These are phyloP conservation scores for Diophrys sp. DNA, from an alignment of 73 alveolate genomes.

Conservation along the genomic window DNA sequence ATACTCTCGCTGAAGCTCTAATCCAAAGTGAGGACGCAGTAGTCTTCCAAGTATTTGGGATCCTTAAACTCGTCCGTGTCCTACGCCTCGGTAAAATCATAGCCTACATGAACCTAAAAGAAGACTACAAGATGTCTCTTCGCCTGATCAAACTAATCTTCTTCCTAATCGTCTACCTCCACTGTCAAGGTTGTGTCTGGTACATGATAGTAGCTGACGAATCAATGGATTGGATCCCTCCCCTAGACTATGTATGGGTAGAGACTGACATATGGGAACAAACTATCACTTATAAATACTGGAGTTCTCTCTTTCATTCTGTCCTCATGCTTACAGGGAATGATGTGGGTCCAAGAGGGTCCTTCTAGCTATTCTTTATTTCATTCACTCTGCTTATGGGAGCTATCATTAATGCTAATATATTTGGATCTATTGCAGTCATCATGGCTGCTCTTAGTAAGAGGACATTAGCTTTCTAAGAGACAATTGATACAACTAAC, in stretches of 20 bases:
- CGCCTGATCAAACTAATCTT: conserved; percentile 18
- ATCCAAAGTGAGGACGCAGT: neutral
- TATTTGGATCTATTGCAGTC: conserved; percentile 60
- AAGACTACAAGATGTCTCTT: conserved; percentile 20
- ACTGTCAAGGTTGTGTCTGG: conserved; percentile 16
- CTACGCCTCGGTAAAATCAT: conserved; percentile 20
- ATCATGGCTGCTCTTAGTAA: conserved; percentile 28
- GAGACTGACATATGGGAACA: conserved; percentile 3
- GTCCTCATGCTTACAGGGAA: conserved; percentile 55
- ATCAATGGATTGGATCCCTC: conserved; percentile 14
- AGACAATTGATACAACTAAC: conserved; percentile 43
- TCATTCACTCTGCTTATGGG: neutral
- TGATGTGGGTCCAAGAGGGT: conserved; percentile 51
- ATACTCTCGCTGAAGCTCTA: conserved; percentile 10
- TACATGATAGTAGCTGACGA: neutral
- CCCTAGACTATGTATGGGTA: conserved; percentile 10
- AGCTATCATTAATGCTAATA: conserved; percentile 41
- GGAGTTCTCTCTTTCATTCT: conserved; percentile 39
- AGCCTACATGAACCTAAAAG: conserved; percentile 15
- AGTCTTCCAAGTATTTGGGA: conserved; percentile 1
- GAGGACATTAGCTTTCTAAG: conserved; percentile 31
- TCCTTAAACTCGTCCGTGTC: conserved; percentile 27
- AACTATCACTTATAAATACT: conserved; percentile 12
- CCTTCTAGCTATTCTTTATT: neutral
- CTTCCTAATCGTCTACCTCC: conserved; percentile 26